Conservation (phyloP, 164 flowering plant species). For the Macadamia tetraphylla region DNA sequence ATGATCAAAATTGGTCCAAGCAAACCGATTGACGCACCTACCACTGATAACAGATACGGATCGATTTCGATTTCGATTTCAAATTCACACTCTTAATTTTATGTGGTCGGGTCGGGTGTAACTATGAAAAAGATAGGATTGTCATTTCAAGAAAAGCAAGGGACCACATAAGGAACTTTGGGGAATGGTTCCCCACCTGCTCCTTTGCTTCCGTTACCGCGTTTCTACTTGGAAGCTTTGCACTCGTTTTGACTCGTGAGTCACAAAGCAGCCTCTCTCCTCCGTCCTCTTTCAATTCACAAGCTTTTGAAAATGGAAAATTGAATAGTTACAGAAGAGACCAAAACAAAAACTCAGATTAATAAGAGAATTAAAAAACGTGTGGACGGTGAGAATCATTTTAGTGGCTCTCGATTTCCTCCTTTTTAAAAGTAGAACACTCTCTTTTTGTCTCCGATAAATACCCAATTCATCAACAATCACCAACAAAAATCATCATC, state of each 20-base stretch:
- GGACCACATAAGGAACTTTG: too few species aligned
- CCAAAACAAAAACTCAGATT: too few species aligned
- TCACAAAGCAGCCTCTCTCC: background rate
- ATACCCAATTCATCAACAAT: background rate
- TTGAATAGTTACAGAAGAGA: too few species aligned
- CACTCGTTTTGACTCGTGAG: constrained; percentile 19
- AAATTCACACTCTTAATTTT: too few species aligned
- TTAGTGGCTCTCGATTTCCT: background rate
- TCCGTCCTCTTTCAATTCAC: too few species aligned
- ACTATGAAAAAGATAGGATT: background rate
- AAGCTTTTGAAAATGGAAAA: too few species aligned
- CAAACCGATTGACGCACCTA: too few species aligned
- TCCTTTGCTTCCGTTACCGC: constrained; percentile 9
- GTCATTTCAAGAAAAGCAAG: background rate
- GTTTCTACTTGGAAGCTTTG: background rate
- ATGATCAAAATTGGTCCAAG: too few species aligned
- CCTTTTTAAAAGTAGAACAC: background rate
- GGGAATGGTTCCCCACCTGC: constrained; percentile 5
- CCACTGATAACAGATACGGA: too few species aligned
- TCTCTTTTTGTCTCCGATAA: background rate
- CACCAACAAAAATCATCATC: background rate
- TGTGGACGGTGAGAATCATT: constrained; percentile 15
- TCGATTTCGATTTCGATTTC: too few species aligned
- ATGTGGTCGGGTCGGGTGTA: background rate
- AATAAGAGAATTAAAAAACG: constrained; percentile 4